Evolutionary conservation across 495 filamentous ascomycete species (phyloP).

Genomic region (Penicillium alfredii): DNA sequence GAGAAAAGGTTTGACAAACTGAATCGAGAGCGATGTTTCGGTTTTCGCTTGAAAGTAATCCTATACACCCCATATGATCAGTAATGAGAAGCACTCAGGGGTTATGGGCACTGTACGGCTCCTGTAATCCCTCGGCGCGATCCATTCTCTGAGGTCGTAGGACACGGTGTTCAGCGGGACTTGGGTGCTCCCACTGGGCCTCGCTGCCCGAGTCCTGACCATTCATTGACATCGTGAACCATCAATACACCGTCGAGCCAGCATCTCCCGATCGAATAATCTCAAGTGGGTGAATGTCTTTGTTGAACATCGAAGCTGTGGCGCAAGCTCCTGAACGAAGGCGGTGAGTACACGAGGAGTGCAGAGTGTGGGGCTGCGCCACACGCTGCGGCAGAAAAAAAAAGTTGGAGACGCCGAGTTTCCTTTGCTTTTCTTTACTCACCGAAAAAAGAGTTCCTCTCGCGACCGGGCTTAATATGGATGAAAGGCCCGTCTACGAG

Average conservation of each 20-base stretch:
- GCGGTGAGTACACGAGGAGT: conserved; percentile 31
- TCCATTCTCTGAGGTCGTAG: conserved; percentile 10
- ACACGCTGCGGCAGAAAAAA: conserved; percentile 38
- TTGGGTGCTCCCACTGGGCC: too few species aligned
- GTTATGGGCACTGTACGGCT: conserved; percentile 32
- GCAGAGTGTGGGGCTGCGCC: conserved; percentile 29
- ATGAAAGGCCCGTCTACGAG: conserved; percentile 41
- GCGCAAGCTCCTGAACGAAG: conserved; percentile 24
- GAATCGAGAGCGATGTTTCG: conserved; percentile 55
- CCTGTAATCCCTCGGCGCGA: conserved; percentile 42
- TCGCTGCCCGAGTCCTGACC: conserved; percentile 17
- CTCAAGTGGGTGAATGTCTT: conserved; percentile 2
- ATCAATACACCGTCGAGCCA: conserved; percentile 14
- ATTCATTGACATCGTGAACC: conserved; percentile 23
- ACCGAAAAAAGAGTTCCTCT: conserved; percentile 30
- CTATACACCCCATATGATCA: conserved; percentile 32
- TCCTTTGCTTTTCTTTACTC: conserved; percentile 20
- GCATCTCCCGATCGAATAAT: conserved; percentile 12
- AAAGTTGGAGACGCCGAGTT: conserved; percentile 23
- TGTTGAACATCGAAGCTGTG: conserved; percentile 16
- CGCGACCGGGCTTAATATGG: conserved; percentile 36
- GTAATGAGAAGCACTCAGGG: not conserved
- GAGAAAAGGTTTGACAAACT: conserved; percentile 54
- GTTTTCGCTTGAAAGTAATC: conserved; percentile 79
- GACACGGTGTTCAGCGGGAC: conserved; percentile 6